Base-by-base conservation (phyloP, 2,329 filamentous ascomycete species). In the Monilinia aucupariae region DNA sequence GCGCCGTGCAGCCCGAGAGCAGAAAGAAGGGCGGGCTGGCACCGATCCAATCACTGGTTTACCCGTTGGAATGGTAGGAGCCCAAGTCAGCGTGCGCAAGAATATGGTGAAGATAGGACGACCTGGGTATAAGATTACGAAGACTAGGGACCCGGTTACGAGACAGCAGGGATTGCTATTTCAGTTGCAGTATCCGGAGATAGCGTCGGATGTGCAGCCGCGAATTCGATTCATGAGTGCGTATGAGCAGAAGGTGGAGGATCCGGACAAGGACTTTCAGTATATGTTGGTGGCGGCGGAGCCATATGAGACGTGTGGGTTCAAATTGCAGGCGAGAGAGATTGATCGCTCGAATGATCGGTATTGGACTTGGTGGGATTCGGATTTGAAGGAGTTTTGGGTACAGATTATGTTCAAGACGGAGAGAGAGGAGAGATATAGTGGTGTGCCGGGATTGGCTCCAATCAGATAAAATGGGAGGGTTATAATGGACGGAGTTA, bases 401-500 rank as follows among this genome's bases (percentile, higher is more conserved):
- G 85, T 97, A 48, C 94, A 97, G 80, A 84, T 99, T 68, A 90
- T 97, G 81, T 99, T 97, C 79, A 94, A 97, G 84, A 97, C 94
- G 47, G 94, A 99, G 81, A 86, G 94, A 67, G 94, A 97, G 78
- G 93, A 97, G 82, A 82, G 92, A 65, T 97, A 87, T 68, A 85
- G 85, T 56, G 84, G 84, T 22, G 85, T 85, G 61, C 85, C 85
- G 0, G 85, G 85, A 15, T 72, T 87, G 70, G 81, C 80, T 32
- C 70, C 72, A 43, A 54, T 62, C 66, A 51, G 71, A 64, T 71
- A 60, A 70, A 59, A 47, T 2, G 50, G 30, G 47, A 61, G 37
- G 20, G n/a, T 43, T 56, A 32, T 34, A 17, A 60, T 30, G 25
- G 15, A 39, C 47, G 48, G 51, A 50, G 32, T 63, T 60, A n/a